These are phyloP conservation scores for Melaleuca quinquenervia DNA, from an alignment of 345 rosid genomes.

Conservation along the genomic window DNA sequence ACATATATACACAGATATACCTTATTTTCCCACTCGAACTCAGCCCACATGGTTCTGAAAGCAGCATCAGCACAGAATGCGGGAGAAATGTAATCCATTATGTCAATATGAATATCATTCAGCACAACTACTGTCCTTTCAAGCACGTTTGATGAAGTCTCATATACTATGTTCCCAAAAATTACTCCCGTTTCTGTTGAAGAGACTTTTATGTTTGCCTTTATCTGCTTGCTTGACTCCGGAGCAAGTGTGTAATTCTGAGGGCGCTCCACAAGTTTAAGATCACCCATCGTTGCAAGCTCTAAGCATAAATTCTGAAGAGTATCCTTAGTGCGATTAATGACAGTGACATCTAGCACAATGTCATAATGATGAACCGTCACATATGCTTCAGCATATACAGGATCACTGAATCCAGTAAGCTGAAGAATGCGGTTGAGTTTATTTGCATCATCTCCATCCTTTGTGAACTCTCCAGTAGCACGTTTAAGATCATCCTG, in stretches of 20 bases:
- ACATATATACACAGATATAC: slow-evolving; percentile 14
- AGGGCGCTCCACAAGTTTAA: slow-evolving; percentile 97
- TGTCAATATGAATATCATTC: slow-evolving; percentile 89
- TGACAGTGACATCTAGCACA: slow-evolving; percentile 89
- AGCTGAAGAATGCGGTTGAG: slow-evolving; percentile 97
- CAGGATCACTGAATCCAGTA: slow-evolving; percentile 99
- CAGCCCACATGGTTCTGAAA: slow-evolving; percentile 99
- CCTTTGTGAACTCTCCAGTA: slow-evolving; percentile 93
- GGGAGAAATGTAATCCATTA: slow-evolving; percentile 97
- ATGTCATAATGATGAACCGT: slow-evolving; percentile 96
- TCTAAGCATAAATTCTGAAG: slow-evolving; percentile 97
- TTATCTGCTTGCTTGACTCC: slow-evolving; percentile 89
- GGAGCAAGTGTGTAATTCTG: slow-evolving; percentile 96
- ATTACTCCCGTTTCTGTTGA: slow-evolving; percentile 98
- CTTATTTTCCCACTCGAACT: slow-evolving; percentile 99
- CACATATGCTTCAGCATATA: slow-evolving; percentile 97
- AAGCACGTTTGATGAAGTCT: slow-evolving; percentile 83
- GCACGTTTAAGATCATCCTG: slow-evolving; percentile 98
- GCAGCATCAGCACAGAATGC: slow-evolving; percentile 85
- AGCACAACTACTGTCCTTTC: slow-evolving; percentile 86
- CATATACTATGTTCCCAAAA: slow-evolving; percentile 93
- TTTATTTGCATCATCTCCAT: slow-evolving; percentile 88
- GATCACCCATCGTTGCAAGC: slow-evolving; percentile 98
- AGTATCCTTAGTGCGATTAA: slow-evolving; percentile 94
- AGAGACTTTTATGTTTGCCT: slow-evolving; percentile 97